Percentiles rank a stretch among this genome's conserved stretches.
These are phyloP conservation scores for Barnettozyma pratensis DNA, from an alignment of 805 yeast species.

Conservation along the genomic window DNA sequence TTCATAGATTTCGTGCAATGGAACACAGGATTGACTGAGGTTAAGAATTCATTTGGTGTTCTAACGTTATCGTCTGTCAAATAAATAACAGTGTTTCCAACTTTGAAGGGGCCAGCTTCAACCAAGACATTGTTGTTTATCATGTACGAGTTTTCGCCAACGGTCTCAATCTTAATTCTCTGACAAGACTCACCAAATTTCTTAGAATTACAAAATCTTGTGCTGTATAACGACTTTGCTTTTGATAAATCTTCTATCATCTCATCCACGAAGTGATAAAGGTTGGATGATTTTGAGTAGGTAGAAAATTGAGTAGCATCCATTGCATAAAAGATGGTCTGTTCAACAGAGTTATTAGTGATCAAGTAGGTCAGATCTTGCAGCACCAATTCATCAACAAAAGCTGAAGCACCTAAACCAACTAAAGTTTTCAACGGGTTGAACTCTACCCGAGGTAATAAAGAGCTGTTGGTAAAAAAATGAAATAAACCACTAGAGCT, in stretches of 20 bases:
- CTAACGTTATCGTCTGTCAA: conserved; percentile 53
- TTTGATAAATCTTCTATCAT: conserved; percentile 29
- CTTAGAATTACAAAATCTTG: conserved; percentile 51
- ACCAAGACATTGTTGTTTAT: conserved; percentile 57
- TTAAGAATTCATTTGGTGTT: conserved; percentile 59
- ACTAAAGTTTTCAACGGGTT: conserved; percentile 54
- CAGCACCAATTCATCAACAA: conserved; percentile 67
- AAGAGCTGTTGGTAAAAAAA: conserved; percentile 32
- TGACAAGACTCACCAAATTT: conserved; percentile 60
- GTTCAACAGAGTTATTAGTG: conserved; percentile 43
- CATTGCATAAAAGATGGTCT: conserved; percentile 57
- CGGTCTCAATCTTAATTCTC: conserved; percentile 41
- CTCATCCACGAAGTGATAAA: conserved; percentile 62
- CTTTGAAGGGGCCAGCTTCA: conserved; percentile 35
- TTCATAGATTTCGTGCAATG: conserved; percentile 62
- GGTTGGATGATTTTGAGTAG: conserved; percentile 32
- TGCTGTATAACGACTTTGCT: conserved; percentile 33
- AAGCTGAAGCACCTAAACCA: conserved; percentile 53
- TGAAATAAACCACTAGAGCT: conserved; percentile 47
- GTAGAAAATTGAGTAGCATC: conserved; percentile 25
- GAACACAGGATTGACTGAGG: conserved; percentile 58
- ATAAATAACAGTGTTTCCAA: conserved; percentile 67
- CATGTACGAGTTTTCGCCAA: conserved; percentile 26
- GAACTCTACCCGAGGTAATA: conserved; percentile 29
- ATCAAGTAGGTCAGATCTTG: conserved; percentile 52